Base-by-base conservation (phyloP, 305 asterid species). In the Caryopteris hybrid region DNA sequence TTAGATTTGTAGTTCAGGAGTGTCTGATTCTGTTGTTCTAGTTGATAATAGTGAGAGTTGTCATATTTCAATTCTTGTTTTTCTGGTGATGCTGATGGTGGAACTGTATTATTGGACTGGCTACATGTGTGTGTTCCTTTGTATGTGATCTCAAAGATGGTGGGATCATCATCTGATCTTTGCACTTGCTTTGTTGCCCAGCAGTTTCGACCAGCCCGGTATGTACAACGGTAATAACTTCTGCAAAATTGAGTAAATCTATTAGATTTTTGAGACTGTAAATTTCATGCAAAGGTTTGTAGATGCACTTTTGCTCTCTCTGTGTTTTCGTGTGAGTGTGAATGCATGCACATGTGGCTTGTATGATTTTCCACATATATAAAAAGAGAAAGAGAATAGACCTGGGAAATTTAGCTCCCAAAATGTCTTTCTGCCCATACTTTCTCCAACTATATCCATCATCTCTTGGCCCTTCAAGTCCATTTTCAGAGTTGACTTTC, bases 341-440 rank as follows among this genome's bases (percentile, higher is more conserved):
- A 0, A 14, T 41, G 60, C 9, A 8, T 55, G 27, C 20, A 16
- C 14, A 9, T 43, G 17, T 62, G 56, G 52, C 38, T 23, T 52
- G 74, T 27, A 7, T 61, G 50, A 21, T 13, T 52, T 68, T 66
- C 23, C 17, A 6, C n/a, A 42, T 12, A 45, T 31, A 20, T 6
- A 21, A 17, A 9, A 18, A 25, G 12, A 13, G 41, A 1, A n/a
- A 51, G 45, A 55, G 51, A 29, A 36, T 6, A 38, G 36, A 92
- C 98, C 98, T 92, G 5, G 98, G 97, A 72, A 85, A 81, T 70
- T 83, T 90, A 45, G 97, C 90, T 66, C 97, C 96, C 83, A 92
- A 73, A 43, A 92, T 92, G 79, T 92, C 97, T 72, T 92, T 92
- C 85, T 92, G 98, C 23, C 98, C 98, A 45, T 92, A 92, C 73